A percentile compares a stretch with the other conserved stretches of the same genome.
These are phyloP conservation scores for Porodaedalea pini DNA, from an alignment of 1,284 basidiomycete species.

Conservation along the genomic window DNA sequence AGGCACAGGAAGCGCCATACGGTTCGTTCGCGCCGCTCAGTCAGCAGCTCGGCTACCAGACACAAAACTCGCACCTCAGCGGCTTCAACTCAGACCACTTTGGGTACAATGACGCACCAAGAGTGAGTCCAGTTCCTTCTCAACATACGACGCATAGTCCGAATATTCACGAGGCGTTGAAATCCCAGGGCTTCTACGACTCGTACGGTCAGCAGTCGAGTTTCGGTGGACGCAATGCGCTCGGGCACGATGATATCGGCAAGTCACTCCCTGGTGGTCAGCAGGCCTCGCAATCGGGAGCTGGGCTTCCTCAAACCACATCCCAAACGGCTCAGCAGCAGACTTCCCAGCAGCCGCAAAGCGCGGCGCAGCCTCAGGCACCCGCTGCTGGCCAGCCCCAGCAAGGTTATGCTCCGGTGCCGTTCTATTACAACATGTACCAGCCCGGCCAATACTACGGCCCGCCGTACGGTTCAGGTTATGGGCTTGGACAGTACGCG, in stretches of 20 bases:
- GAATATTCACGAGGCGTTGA: slow-evolving; percentile 23
- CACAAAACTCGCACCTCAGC: slow-evolving; percentile 51
- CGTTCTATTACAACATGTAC: slow-evolving; percentile 54
- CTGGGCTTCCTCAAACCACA: slow-evolving; percentile 47
- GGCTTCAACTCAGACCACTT: slow-evolving; percentile 61
- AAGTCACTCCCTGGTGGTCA: slow-evolving; percentile 61
- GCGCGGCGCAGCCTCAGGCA: slow-evolving; percentile 46
- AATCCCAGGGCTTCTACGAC: slow-evolving; percentile 65
- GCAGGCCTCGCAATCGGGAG: slow-evolving; percentile 32
- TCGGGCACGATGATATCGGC: slow-evolving; percentile 62
- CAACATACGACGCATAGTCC: slow-evolving; percentile 7
- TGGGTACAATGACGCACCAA: slow-evolving; percentile 58
- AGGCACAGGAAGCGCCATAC: slow-evolving; percentile 62
- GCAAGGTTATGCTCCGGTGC: slow-evolving; percentile 54
- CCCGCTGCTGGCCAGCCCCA: slow-evolving; percentile 57
- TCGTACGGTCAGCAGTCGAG: slow-evolving; percentile 57
- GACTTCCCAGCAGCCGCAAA: slow-evolving; percentile 32
- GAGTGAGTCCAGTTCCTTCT: slow-evolving; percentile 42
- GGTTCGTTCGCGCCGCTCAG: slow-evolving; percentile 63
- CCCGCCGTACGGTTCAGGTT: slow-evolving; percentile 65
- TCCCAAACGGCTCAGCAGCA: slow-evolving; percentile 45
- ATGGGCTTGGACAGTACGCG: slow-evolving; percentile 69
- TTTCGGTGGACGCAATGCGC: slow-evolving; percentile 58
- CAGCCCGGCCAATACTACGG: slow-evolving; percentile 63
- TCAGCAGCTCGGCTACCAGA: slow-evolving; percentile 46